Evolutionary conservation across 2,329 filamentous ascomycete species (phyloP).

Genomic region (Neonectria punicea): DNA sequence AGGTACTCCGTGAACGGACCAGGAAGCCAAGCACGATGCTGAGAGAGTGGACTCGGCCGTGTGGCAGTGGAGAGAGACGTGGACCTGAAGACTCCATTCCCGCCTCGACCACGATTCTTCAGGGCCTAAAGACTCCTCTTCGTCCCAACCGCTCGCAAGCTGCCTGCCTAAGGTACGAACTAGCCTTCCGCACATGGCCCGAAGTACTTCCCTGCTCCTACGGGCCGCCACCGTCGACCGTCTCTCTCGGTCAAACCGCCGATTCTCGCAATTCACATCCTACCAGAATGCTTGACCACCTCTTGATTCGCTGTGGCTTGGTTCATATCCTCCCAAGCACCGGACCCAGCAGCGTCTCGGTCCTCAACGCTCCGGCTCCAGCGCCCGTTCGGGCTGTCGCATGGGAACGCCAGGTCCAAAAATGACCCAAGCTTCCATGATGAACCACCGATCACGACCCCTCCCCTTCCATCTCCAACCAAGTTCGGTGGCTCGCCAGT

Average conservation of each 20-base stretch:
- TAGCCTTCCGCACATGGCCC: background rate
- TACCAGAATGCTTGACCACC: background rate
- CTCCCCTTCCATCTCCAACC: constrained; percentile 17
- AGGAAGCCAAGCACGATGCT: constrained; percentile 5
- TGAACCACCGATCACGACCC: constrained; percentile 11
- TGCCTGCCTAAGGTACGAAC: background rate
- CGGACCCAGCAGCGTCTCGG: constrained; percentile 1
- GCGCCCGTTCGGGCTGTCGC: constrained; percentile 16
- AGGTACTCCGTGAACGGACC: constrained; percentile 1
- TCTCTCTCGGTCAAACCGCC: constrained; percentile 4
- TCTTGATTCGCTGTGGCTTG: constrained; percentile 15
- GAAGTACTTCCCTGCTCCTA: background rate
- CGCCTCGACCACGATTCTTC: constrained; percentile 6
- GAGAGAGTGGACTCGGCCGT: constrained; percentile 19
- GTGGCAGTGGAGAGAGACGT: constrained; percentile 23
- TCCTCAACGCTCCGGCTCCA: constrained; percentile 5
- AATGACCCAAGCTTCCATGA: background rate
- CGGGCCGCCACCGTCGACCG: background rate
- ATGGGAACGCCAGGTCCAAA: constrained; percentile 4
- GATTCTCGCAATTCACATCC: background rate
- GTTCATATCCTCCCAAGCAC: constrained; percentile 20
- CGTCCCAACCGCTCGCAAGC: constrained; percentile 11
- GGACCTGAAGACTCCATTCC: constrained; percentile 15
- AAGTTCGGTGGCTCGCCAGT: constrained; percentile 26
- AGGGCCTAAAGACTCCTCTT: background rate